Evolutionary conservation across 805 yeast species (phyloP).

Genomic region (Pichia deserticola): DNA sequence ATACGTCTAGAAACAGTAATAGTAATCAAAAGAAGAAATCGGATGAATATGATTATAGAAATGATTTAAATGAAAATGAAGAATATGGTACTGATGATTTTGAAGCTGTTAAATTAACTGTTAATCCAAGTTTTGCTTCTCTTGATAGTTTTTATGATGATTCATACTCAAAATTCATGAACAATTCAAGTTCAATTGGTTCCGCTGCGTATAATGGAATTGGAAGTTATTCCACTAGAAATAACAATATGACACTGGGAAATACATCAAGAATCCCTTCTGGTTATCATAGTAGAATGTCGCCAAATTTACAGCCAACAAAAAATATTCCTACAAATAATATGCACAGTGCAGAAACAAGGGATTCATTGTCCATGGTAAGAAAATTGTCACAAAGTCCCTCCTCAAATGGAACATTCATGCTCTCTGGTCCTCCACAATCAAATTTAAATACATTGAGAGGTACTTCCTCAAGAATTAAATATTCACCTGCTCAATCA

Average conservation of each 20-base stretch:
- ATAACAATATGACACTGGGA: neutral
- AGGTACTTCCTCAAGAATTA: neutral
- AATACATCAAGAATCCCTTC: neutral
- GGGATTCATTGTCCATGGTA: neutral
- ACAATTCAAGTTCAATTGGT: neutral
- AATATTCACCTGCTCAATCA: neutral
- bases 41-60: slow-evolving; percentile 17
- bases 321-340: neutral
- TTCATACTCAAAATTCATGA: slow-evolving; percentile 11
- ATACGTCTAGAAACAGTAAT: neutral
- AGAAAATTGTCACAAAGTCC: slow-evolving; percentile 2
- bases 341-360: neutral
- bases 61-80: slow-evolving; percentile 13
- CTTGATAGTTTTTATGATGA: slow-evolving; percentile 55
- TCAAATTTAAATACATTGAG: neutral
- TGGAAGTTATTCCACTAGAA: slow-evolving; percentile 2
- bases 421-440: neutral
- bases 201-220: neutral
- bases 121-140: slow-evolving; percentile 72
- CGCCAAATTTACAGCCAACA: neutral
- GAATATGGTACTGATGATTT: neutral
- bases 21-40: neutral
- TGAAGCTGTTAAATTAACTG: slow-evolving; percentile 9
- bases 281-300: neutral
- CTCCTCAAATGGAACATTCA: neutral